These are phyloP conservation scores for Nakazawaea pomicola DNA, from an alignment of 805 yeast species.

Conservation along the genomic window DNA sequence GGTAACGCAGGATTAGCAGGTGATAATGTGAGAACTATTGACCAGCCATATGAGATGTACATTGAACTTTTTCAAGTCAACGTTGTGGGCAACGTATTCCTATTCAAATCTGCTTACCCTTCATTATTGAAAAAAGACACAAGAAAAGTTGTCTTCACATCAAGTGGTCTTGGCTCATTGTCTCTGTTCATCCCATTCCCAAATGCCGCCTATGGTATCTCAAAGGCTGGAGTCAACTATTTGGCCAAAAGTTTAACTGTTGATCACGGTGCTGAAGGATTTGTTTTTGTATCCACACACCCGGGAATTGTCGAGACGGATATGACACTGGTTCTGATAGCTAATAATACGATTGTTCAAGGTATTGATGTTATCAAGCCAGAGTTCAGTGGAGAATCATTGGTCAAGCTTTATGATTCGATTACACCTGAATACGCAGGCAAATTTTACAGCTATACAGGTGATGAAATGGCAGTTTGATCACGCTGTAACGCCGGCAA, in stretches of 20 bases:
- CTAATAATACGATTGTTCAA: conserved; percentile 21
- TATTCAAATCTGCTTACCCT: not conserved
- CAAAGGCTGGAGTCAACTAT: conserved; percentile 32
- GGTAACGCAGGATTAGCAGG: conserved; percentile 8
- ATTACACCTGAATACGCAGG: not conserved
- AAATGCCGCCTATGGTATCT: conserved; percentile 26
- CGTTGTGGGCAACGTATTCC: not conserved
- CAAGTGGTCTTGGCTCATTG: conserved; percentile 25
- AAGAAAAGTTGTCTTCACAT: conserved; percentile 25
- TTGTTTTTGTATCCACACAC: conserved; percentile 23
- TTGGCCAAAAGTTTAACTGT: conserved; percentile 21
- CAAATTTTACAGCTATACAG: not conserved
- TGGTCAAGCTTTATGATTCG: not conserved
- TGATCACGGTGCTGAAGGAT: conserved; percentile 22
- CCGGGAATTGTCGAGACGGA: conserved; percentile 19
- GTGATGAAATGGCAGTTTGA: too few species aligned
- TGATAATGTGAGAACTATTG: not conserved
- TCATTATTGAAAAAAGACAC: conserved; percentile 16
- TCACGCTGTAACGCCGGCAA: too few species aligned
- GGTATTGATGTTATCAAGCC: not conserved
- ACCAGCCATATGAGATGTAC: conserved; percentile 27
- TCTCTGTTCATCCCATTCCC: conserved; percentile 20
- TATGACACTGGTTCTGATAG: not conserved
- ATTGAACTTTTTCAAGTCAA: conserved; percentile 24
- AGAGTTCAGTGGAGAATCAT: conserved; percentile 18